phyloP scores from a whole-genome alignment of 177 flowering plant species.

The Vitis hybrid region DNA sequence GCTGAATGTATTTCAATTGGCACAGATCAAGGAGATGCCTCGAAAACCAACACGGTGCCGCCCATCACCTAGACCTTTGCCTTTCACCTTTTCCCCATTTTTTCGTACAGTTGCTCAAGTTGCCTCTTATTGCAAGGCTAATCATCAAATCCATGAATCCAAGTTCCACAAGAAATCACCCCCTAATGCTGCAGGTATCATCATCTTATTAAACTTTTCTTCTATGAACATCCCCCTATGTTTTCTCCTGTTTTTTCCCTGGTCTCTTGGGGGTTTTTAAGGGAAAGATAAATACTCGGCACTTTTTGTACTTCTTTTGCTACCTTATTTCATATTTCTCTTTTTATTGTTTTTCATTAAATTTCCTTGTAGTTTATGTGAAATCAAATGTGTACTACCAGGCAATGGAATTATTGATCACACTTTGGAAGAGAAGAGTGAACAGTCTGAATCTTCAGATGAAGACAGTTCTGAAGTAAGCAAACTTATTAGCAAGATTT shows the following conservation, averaged over 20 bases:
- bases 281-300: too few species aligned
- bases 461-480: conserved; percentile 59
- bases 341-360: too few species aligned
- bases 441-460: conserved; percentile 45
- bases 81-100: conserved; percentile 59
- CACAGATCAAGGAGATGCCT: conserved; percentile 37
- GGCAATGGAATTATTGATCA: conserved; percentile 25
- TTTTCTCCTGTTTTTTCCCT: too few species aligned
- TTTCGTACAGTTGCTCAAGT: conserved; percentile 46
- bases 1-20: neutral
- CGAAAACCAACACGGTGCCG: conserved; percentile 33
- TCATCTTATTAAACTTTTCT: too few species aligned
- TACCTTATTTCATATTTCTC: too few species aligned
- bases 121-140: conserved; percentile 26
- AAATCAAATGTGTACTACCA: conserved; percentile 14
- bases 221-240: too few species aligned
- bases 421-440: conserved; percentile 19
- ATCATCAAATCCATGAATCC: conserved; percentile 16
- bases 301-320: too few species aligned
- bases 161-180: conserved; percentile 4
- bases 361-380: too few species aligned
- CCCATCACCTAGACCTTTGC: conserved; percentile 21
- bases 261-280: too few species aligned
- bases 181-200: conserved; percentile 28
- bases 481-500: neutral